phyloP scores from a whole-genome alignment of 2,329 filamentous ascomycete genomes.

The Pseudogymnoascus sp. region DNA sequence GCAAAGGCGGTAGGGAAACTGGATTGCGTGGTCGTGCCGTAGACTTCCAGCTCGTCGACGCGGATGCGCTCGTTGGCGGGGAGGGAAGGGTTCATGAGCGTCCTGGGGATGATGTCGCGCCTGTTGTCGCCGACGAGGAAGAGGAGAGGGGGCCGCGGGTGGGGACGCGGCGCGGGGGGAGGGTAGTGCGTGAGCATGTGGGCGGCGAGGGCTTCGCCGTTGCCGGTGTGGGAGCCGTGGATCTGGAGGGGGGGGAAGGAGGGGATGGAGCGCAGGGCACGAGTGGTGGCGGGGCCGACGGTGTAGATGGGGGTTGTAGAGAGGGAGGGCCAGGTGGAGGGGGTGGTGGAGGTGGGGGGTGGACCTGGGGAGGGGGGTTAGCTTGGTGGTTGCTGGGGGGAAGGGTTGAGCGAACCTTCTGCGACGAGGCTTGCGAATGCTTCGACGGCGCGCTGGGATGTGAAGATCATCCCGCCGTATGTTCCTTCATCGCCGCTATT shows the following conservation, averaged over 20 bases:
- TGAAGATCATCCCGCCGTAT: conserved; percentile 77
- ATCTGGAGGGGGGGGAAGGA: conserved; percentile 49
- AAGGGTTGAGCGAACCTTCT: conserved; percentile 26
- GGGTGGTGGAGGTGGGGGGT: not conserved
- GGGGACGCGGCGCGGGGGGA: conserved; percentile 6
- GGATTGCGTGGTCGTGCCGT: conserved; percentile 75
- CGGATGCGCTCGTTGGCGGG: conserved; percentile 43
- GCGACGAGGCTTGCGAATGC: conserved; percentile 59
- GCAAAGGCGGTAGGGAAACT: conserved; percentile 65
- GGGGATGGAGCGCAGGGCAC: conserved; percentile 54
- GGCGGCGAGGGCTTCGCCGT: conserved; percentile 67
- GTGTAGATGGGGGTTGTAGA: conserved; percentile 59
- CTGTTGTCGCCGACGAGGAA: conserved; percentile 89
- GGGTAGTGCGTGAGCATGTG: conserved; percentile 73
- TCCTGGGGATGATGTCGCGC: conserved; percentile 81
- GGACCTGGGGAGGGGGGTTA: not conserved
- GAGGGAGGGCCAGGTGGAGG: conserved; percentile 41
- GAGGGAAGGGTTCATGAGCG: conserved; percentile 53
- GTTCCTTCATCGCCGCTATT: conserved; percentile 25
- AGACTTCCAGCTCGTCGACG: conserved; percentile 76
- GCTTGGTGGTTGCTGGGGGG: not conserved
- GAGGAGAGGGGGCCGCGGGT: conserved; percentile 47
- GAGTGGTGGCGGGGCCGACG: conserved; percentile 72
- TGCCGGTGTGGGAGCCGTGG: conserved; percentile 74
- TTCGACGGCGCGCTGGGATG: conserved; percentile 75